Conservation (phyloP, 1,139 yeast genomes). For the Candida freyschussii region DNA sequence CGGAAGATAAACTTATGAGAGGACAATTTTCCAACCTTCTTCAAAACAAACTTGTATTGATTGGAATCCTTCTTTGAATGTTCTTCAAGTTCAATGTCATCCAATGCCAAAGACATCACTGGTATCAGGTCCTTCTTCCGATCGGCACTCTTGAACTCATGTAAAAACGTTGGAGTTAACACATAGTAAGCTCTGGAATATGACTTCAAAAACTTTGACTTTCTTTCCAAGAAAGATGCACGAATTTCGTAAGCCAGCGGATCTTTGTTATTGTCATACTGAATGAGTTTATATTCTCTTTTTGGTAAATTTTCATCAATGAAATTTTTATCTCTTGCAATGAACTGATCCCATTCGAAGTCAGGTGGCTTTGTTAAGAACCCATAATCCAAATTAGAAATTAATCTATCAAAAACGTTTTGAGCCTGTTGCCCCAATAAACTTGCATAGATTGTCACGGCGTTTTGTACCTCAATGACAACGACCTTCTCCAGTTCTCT, state of each 20-base stretch:
- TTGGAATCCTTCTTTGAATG: constrained; percentile 71
- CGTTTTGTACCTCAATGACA: constrained; percentile 78
- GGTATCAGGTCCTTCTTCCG: constrained; percentile 83
- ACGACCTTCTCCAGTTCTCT: constrained; percentile 86
- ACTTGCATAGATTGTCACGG: constrained; percentile 67
- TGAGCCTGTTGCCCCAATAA: constrained; percentile 65
- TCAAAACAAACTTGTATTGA: constrained; percentile 73
- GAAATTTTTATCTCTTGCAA: constrained; percentile 69
- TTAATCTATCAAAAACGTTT: constrained; percentile 56
- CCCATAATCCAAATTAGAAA: constrained; percentile 67
- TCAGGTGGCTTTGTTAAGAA: constrained; percentile 72
- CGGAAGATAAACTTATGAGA: constrained; percentile 94
- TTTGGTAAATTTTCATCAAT: constrained; percentile 70
- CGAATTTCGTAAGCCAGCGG: constrained; percentile 68
- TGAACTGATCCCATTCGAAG: constrained; percentile 87
- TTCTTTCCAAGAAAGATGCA: constrained; percentile 79
- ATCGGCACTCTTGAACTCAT: constrained; percentile 84
- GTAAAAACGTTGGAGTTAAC: constrained; percentile 79
- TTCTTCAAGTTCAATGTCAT: constrained; percentile 76
- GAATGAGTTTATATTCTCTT: constrained; percentile 58
- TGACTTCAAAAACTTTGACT: constrained; percentile 85
- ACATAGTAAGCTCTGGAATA: constrained; percentile 91
- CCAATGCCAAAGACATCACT: constrained; percentile 76
- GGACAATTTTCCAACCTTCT: constrained; percentile 61
- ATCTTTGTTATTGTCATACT: constrained; percentile 64